These are phyloP conservation scores for Cnidoscolus chayamansa DNA, from an alignment of 441 rosid species.

Conservation along the genomic window DNA sequence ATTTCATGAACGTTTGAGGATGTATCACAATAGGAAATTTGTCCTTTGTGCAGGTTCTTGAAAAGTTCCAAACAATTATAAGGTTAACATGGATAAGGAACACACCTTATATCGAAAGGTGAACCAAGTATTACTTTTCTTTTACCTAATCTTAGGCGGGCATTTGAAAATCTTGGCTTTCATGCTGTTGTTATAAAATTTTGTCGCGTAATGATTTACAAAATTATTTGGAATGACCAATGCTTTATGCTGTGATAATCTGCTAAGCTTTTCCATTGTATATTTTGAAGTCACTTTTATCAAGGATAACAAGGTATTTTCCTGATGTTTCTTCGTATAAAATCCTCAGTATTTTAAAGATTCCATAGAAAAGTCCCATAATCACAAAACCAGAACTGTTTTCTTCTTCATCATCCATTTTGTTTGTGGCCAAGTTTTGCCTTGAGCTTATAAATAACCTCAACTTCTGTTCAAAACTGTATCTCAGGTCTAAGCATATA, in stretches of 20 bases:
- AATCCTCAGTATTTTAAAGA: neutral
- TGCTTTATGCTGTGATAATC: neutral
- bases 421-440: neutral
- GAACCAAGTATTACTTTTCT: conserved; percentile 8
- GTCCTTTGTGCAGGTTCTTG: conserved; percentile 58
- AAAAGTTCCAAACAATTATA: conserved; percentile 46
- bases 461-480: neutral
- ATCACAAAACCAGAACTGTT: neutral
- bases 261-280: neutral
- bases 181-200: neutral
- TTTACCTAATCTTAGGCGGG: neutral
- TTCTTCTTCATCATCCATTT: neutral
- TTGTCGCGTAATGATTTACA: neutral
- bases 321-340: neutral
- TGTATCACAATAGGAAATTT: neutral
- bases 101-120: conserved; percentile 65
- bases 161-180: conserved; percentile 6
- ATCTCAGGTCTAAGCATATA: neutral
- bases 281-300: neutral
- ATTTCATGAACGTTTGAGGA: neutral
- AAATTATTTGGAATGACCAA: neutral
- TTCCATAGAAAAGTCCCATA: neutral
- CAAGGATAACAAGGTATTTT: too few relatives aligned
- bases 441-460: neutral
- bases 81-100: conserved; percentile 82